A percentile compares a stretch with the other conserved stretches of the same genome.
These are phyloP conservation scores for Pseudocercospora fijiensis DNA, from an alignment of 2,329 filamentous ascomycete genomes.

Conservation along the genomic window DNA sequence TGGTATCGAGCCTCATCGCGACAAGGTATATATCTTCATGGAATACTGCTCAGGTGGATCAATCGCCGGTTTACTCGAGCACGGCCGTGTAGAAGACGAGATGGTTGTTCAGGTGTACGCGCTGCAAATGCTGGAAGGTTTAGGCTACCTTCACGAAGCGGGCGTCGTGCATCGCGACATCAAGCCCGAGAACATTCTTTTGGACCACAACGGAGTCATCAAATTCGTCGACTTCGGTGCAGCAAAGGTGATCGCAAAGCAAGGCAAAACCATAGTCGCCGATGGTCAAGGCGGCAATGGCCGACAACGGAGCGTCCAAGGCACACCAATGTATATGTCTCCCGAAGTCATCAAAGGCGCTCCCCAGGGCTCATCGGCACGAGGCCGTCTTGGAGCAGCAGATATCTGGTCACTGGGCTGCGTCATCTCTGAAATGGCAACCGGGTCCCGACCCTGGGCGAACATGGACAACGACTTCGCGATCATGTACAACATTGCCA, in stretches of 20 bases:
- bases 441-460: conserved; percentile 89
- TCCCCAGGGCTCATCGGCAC: conserved; percentile 62
- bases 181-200: conserved; percentile 93
- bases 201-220: conserved; percentile 96
- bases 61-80: conserved; percentile 82
- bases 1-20: conserved; percentile 94
- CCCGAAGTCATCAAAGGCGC: conserved; percentile 91
- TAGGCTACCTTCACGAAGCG: conserved; percentile 89
- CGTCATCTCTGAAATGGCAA: conserved; percentile 96
- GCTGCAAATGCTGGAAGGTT: conserved; percentile 86
- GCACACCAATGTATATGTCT: conserved; percentile 99
- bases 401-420: conserved; percentile 97
- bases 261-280: conserved; percentile 79
- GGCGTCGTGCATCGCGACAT: conserved; percentile 95
- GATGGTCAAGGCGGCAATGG: conserved; percentile 42
- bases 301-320: conserved; percentile 78
- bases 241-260: conserved; percentile 91
- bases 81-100: conserved; percentile 96
- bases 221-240: conserved; percentile 99
- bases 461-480: conserved; percentile 98
- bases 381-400: conserved; percentile 76
- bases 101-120: conserved; percentile 97
- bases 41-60: conserved; percentile 97
- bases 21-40: conserved; percentile 99
- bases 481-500: conserved; percentile 99